A percentile compares a stretch with the other conserved stretches of the same genome.
Evolutionary conservation across 2,329 filamentous ascomycete genomes (phyloP).

Genomic region (Penicillium hesseltinei): DNA sequence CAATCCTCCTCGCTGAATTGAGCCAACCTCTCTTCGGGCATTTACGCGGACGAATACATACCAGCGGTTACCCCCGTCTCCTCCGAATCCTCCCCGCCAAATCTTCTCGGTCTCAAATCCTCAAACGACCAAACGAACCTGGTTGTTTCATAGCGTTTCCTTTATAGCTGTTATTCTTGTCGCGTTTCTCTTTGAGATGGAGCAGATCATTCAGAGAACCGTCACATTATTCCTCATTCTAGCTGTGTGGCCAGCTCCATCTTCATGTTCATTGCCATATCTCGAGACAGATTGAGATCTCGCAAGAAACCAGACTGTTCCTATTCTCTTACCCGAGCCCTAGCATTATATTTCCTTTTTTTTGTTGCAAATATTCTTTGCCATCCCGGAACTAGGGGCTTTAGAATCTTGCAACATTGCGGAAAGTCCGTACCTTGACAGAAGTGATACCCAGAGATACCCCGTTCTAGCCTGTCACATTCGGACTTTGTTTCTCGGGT

Average conservation of each 20-base stretch:
- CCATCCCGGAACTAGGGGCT: not conserved
- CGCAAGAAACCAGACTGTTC: not conserved
- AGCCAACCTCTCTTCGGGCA: not conserved
- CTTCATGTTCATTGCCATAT: constrained; percentile 2
- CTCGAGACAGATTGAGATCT: constrained; percentile 5
- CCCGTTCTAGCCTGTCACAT: not conserved
- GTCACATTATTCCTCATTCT: not conserved
- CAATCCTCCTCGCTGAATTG: not conserved
- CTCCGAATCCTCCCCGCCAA: not conserved
- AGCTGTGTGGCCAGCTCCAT: not conserved
- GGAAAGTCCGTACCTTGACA: not conserved
- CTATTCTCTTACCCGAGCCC: not conserved
- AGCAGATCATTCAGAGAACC: not conserved
- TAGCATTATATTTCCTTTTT: constrained; percentile 1
- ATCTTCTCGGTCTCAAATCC: not conserved
- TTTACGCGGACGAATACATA: not conserved
- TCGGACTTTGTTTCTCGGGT: not conserved
- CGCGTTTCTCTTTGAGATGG: not conserved
- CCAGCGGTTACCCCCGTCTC: not conserved
- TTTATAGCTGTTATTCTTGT: not conserved
- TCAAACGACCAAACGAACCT: not conserved
- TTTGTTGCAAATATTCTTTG: not conserved
- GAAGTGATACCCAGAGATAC: not conserved
- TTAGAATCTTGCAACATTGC: not conserved
- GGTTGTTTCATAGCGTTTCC: not conserved